phyloP scores from a whole-genome alignment of 495 filamentous ascomycete species.

The Penicillium bialowiezense region DNA sequence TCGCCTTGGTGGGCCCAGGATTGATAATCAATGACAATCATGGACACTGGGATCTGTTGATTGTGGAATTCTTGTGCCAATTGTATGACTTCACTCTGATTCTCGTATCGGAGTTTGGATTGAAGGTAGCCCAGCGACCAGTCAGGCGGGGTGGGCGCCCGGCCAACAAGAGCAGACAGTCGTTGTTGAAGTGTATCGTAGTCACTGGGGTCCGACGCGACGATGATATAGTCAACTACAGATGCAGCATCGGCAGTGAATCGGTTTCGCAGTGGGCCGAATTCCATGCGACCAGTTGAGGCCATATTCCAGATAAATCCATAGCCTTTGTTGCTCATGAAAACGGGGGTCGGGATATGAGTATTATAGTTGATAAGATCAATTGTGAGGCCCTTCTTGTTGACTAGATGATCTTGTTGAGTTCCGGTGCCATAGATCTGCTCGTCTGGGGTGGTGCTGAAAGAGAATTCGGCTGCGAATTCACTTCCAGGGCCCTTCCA shows the following conservation, averaged over 20 bases:
- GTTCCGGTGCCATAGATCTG: constrained; percentile 30
- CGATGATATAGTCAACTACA: constrained; percentile 29
- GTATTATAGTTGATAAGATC: constrained; percentile 30
- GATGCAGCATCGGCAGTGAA: constrained; percentile 23
- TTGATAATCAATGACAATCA: constrained; percentile 35
- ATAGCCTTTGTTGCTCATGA: constrained; percentile 30
- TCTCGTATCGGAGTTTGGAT: constrained; percentile 35
- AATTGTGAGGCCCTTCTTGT: constrained; percentile 26
- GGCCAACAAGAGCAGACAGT: constrained; percentile 24
- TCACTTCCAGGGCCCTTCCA: constrained; percentile 26
- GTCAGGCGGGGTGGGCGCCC: constrained; percentile 25
- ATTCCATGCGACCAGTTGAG: constrained; percentile 27
- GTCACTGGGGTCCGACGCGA: constrained; percentile 16
- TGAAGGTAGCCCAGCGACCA: constrained; percentile 32
- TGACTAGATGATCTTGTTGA: constrained; percentile 29
- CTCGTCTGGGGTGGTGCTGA: constrained; percentile 27
- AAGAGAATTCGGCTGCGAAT: constrained; percentile 27
- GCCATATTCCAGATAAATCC: constrained; percentile 31
- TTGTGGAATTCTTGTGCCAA: constrained; percentile 23
- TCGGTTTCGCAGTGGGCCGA: constrained; percentile 19
- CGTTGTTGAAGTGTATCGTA: constrained; percentile 27
- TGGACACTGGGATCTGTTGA: constrained; percentile 22
- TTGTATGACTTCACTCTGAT: constrained; percentile 22
- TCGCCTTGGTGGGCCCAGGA: constrained; percentile 35
- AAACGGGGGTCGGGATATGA: constrained; percentile 25